These are phyloP conservation scores for Cryphonectria carpinicola DNA, from an alignment of 2,329 filamentous ascomycete species.

Conservation along the genomic window DNA sequence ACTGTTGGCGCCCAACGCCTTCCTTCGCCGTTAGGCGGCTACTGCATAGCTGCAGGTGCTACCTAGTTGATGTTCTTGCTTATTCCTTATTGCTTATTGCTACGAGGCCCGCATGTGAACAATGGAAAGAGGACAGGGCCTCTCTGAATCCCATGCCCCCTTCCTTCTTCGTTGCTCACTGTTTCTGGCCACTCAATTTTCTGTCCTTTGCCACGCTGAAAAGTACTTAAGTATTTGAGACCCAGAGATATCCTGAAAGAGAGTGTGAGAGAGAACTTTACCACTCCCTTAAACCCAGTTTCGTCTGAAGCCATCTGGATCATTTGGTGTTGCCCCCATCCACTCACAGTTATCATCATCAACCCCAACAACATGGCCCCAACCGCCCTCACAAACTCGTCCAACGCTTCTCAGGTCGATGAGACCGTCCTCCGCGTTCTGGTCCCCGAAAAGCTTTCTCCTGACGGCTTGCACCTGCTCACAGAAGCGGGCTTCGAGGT, in stretches of 20 bases:
- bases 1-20: neutral
- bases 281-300: neutral
- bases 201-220: neutral
- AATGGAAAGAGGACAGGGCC: neutral
- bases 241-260: too few relatives aligned
- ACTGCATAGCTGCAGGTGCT: slow-evolving; percentile 1
- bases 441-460: slow-evolving; percentile 78
- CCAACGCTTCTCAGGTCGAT: slow-evolving; percentile 24
- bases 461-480: slow-evolving; percentile 75
- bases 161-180: neutral
- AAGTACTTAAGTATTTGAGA: neutral
- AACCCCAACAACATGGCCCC: slow-evolving; percentile 33
- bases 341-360: neutral
- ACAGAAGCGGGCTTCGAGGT: slow-evolving; percentile 66
- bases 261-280: neutral
- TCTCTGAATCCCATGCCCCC: neutral
- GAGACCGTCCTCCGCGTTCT: slow-evolving; percentile 55
- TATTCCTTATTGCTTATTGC: slow-evolving; percentile 1
- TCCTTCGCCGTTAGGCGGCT: neutral
- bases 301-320: neutral
- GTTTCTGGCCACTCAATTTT: neutral
- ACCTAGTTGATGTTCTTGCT: neutral
- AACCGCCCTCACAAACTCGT: slow-evolving; percentile 34
- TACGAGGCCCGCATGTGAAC: neutral
- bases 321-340: neutral